Evolutionary conservation across 306 rosid genomes (phyloP).

Genomic region (Trifolium subterraneum): DNA sequence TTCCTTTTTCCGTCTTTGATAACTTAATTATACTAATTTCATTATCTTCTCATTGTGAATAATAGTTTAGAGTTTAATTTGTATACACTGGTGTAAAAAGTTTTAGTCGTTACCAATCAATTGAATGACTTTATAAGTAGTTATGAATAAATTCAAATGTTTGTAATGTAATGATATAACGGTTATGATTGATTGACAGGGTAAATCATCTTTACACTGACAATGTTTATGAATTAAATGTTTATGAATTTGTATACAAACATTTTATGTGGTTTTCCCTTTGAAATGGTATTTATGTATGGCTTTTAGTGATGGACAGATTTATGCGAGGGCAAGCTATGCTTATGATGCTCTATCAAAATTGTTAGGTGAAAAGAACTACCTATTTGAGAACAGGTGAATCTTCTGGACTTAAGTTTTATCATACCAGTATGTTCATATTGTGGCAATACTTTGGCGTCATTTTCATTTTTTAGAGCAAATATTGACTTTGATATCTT

Average conservation of each 20-base stretch:
- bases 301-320: constrained; percentile 62
- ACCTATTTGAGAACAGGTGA: constrained; percentile 78
- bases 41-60: neutral
- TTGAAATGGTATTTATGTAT: constrained; percentile 36
- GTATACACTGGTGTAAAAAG: neutral
- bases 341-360: constrained; percentile 77
- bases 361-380: constrained; percentile 70
- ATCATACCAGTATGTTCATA: constrained; percentile 1
- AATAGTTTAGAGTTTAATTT: neutral
- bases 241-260: no score
- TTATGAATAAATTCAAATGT: neutral
- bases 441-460: constrained; percentile 9
- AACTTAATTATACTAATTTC: neutral
- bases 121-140: neutral
- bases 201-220: neutral
- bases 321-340: constrained; percentile 68
- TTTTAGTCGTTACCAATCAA: neutral
- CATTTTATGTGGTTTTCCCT: constrained; percentile 33
- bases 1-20: neutral
- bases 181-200: neutral
- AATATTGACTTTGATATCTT: constrained; percentile 11
- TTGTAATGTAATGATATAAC: neutral
- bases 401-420: constrained; percentile 34
- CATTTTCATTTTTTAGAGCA: constrained; percentile 24
- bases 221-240: neutral